Evolutionary conservation across 2,329 filamentous ascomycete genomes (phyloP).

Genomic region (Cryphonectria carpinicola): DNA sequence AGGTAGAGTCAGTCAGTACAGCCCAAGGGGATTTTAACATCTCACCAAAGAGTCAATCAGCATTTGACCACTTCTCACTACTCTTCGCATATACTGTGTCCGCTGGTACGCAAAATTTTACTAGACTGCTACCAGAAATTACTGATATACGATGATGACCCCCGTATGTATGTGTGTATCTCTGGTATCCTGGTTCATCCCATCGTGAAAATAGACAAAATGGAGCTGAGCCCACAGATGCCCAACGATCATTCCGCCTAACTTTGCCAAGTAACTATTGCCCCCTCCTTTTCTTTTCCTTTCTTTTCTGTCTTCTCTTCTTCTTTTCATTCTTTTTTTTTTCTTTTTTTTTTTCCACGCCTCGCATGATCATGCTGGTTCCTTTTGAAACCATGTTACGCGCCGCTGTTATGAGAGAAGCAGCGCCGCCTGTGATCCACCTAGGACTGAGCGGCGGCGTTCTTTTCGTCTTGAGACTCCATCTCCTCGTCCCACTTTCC

Average conservation of each 20-base stretch:
- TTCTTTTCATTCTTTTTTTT: too few relatives aligned
- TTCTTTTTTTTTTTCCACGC: neutral
- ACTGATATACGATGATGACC: neutral
- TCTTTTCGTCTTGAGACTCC: slow-evolving; percentile 50
- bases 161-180: neutral
- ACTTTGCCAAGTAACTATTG: neutral
- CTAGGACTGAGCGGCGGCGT: slow-evolving; percentile 22
- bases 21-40: neutral
- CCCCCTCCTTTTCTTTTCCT: neutral
- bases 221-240: neutral
- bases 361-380: neutral
- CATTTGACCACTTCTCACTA: neutral
- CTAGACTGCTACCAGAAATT: slow-evolving; percentile 2
- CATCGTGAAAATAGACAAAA: slow-evolving; percentile 11
- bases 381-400: neutral
- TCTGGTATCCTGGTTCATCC: slow-evolving; percentile 14
- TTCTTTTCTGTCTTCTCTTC: neutral
- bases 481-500: slow-evolving; percentile 64
- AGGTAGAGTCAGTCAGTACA: neutral
- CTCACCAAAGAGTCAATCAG: neutral
- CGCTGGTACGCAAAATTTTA: neutral
- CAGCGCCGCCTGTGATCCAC: neutral
- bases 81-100: neutral
- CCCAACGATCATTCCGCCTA: neutral
- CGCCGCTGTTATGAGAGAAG: too few relatives aligned